phyloP scores from a whole-genome alignment of 352 stramenopile species.

The Pythium guiyangense region DNA sequence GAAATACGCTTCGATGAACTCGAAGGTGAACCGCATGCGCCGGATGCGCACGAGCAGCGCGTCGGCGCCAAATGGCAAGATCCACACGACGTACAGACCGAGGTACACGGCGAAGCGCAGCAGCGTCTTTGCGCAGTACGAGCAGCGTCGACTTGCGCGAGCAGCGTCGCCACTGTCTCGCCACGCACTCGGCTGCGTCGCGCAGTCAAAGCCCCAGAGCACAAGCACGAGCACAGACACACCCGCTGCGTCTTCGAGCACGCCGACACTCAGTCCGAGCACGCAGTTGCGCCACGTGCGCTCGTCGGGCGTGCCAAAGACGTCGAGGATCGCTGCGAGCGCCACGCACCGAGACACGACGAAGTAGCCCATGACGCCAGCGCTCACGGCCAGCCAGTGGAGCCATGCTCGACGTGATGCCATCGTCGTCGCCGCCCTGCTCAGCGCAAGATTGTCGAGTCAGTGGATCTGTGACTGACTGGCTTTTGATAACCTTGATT shows the following conservation, averaged over 20 bases:
- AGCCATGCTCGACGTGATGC: too few relatives aligned
- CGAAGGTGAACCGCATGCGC: conserved; percentile 39
- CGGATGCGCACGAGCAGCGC: conserved; percentile 31
- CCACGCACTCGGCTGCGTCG: conserved; percentile 4
- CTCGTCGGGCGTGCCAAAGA: conserved; percentile 20
- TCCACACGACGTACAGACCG: conserved; percentile 19
- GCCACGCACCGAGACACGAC: conserved; percentile 21
- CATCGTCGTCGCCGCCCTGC: too few relatives aligned
- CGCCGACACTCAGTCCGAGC: conserved; percentile 20
- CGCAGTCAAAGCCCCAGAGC: conserved; percentile 19
- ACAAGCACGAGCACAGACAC: conserved; percentile 20
- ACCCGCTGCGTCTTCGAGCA: conserved; percentile 40
- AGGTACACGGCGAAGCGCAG: conserved; percentile 26
- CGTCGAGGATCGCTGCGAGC: conserved; percentile 22
- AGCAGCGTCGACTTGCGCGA: too few relatives aligned
- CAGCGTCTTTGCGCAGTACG: too few relatives aligned
- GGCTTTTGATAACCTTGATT: too few relatives aligned
- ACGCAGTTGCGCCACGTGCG: conserved; percentile 14
- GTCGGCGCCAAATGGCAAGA: conserved; percentile 27
- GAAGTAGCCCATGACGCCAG: conserved; percentile 25
- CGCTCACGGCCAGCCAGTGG: conserved; percentile 33
- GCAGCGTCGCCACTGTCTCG: too few relatives aligned
- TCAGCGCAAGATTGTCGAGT: too few relatives aligned
- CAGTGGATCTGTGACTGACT: too few relatives aligned
- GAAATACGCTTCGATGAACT: conserved; percentile 32